A percentile compares a stretch with the other conserved stretches of the same genome.
Conservation (phyloP, 1,139 yeast genomes). For the Arxiozyma telluris region DNA sequence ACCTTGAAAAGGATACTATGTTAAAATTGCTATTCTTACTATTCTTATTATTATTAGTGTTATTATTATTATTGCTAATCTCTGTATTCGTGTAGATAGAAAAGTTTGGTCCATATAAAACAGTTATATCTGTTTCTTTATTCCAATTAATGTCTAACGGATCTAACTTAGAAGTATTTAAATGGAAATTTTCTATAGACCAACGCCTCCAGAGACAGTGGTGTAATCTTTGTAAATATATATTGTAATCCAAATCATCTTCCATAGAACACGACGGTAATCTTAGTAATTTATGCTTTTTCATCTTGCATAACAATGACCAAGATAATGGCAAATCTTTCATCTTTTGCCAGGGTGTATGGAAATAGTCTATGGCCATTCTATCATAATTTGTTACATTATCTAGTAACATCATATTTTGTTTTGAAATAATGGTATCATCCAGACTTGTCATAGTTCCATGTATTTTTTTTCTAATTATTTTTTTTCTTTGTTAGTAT, state of each 20-base stretch:
- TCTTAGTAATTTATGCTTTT: conserved; percentile 24
- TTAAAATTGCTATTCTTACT: conserved; percentile 1
- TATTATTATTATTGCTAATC: neutral
- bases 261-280: conserved; percentile 28
- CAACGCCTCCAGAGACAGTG: conserved; percentile 30
- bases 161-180: conserved; percentile 14
- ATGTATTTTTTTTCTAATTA: no score
- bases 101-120: conserved; percentile 28
- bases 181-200: conserved; percentile 19
- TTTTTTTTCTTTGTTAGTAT: no score
- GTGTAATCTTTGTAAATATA: conserved; percentile 25
- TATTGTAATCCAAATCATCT: conserved; percentile 22
- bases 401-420: conserved; percentile 26
- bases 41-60: no score
- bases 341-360: conserved; percentile 13
- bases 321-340: conserved; percentile 20
- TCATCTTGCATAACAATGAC: conserved; percentile 22
- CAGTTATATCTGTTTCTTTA: conserved; percentile 27
- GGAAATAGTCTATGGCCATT: conserved; percentile 28
- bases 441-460: conserved; percentile 22
- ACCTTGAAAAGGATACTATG: neutral
- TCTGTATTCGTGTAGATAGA: conserved; percentile 2
- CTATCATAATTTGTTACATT: conserved; percentile 26
- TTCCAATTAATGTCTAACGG: conserved; percentile 28
- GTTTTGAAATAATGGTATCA: conserved; percentile 24